These are phyloP conservation scores for Tranzscheliella williamsii DNA, from an alignment of 1,284 basidiomycete genomes.

Conservation along the genomic window DNA sequence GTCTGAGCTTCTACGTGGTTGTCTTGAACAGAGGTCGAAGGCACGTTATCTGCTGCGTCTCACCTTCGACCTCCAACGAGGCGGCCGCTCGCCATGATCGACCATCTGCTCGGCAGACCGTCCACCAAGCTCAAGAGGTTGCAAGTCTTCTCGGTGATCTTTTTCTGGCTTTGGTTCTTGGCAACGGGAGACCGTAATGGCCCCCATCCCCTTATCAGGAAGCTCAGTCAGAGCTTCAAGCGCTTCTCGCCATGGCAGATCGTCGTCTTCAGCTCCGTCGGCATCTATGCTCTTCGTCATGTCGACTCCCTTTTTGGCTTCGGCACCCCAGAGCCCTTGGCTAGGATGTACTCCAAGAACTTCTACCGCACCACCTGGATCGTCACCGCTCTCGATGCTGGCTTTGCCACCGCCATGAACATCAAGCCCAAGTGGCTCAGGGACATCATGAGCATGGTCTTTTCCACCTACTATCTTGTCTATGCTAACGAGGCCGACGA, in stretches of 20 bases:
- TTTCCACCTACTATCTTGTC: constrained; percentile 88
- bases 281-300: constrained; percentile 81
- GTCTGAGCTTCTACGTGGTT: too few relatives aligned
- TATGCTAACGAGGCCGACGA: constrained; percentile 86
- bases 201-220: constrained; percentile 27
- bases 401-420: constrained; percentile 91
- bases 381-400: constrained; percentile 82
- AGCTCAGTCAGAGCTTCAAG: constrained; percentile 32
- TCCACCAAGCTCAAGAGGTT: constrained; percentile 50
- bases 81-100: constrained; percentile 37
- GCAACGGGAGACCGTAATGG: constrained; percentile 36
- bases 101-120: constrained; percentile 53
- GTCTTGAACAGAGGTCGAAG: too few relatives aligned
- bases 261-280: constrained; percentile 79
- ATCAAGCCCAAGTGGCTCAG: constrained; percentile 90
- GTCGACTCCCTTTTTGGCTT: constrained; percentile 84
- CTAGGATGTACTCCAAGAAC: constrained; percentile 76
- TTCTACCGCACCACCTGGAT: constrained; percentile 99
- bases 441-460: constrained; percentile 71
- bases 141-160: constrained; percentile 47
- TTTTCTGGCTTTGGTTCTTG: constrained; percentile 45
- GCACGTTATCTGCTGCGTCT: too few relatives aligned
- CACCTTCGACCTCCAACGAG: not conserved
- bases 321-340: constrained; percentile 87
- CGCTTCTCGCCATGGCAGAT: constrained; percentile 94